Percentiles rank a stretch among this genome's conserved stretches.
Conservation (phyloP, 2,329 filamentous ascomycete species). For the Trichoderma simmonsii region DNA sequence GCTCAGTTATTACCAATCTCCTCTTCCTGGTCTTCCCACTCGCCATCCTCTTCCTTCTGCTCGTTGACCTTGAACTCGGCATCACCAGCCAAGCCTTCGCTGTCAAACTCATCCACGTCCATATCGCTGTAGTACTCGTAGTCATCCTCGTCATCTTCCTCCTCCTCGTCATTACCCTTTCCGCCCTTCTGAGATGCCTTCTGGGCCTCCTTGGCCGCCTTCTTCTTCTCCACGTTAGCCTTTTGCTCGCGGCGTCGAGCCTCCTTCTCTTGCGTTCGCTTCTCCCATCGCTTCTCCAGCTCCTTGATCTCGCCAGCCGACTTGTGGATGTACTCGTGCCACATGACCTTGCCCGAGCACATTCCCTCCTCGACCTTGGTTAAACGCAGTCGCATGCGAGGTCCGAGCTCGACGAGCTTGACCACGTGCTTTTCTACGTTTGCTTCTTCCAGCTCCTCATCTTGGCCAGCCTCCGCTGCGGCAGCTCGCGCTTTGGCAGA, state of each 20-base stretch:
- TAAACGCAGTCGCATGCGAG: conserved; percentile 81
- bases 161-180: conserved; percentile 37
- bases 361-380: conserved; percentile 96
- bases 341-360: conserved; percentile 88
- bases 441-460: conserved; percentile 47
- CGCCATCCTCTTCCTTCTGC: conserved; percentile 50
- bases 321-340: conserved; percentile 95
- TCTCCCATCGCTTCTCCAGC: conserved; percentile 79
- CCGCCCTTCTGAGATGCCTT: conserved; percentile 36
- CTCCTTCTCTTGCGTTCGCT: conserved; percentile 76
- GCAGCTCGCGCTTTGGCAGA: conserved; percentile 48
- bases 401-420: conserved; percentile 88
- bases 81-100: conserved; percentile 49
- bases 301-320: conserved; percentile 71
- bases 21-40: conserved; percentile 17
- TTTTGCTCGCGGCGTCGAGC: conserved; percentile 76
- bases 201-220: conserved; percentile 44
- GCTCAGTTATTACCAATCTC: conserved; percentile 15
- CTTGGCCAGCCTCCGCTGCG: conserved; percentile 38
- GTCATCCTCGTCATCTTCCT: conserved; percentile 41
- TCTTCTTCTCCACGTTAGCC: conserved; percentile 87
- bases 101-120: conserved; percentile 50
- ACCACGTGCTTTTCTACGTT: conserved; percentile 81
- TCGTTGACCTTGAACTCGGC: conserved; percentile 49
- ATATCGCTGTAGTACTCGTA: conserved; percentile 45